A percentile compares a stretch with the other conserved stretches of the same genome.
Evolutionary conservation across 2,329 filamentous ascomycete genomes (phyloP).

Genomic region (Reticulascus tulasneorum): DNA sequence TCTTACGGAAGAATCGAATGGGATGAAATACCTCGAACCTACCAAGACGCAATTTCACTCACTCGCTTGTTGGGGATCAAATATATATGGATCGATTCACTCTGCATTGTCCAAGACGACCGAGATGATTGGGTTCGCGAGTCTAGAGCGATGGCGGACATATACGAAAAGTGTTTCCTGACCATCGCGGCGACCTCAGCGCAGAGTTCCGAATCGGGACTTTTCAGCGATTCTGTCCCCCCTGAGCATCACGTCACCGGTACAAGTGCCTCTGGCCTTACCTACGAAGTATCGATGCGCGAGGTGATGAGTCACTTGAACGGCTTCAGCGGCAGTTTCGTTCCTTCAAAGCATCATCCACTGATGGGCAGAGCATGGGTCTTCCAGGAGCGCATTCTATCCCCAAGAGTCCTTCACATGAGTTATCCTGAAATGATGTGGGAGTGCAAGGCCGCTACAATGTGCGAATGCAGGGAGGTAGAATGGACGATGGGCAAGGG

Average conservation of each 20-base stretch:
- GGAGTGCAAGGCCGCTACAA: background rate
- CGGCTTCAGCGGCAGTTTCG: too few species aligned
- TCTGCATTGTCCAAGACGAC: slow-evolving; percentile 17
- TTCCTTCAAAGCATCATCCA: too few species aligned
- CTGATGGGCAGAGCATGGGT: slow-evolving; percentile 2
- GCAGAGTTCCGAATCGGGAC: too few species aligned
- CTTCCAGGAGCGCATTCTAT: slow-evolving; percentile 1
- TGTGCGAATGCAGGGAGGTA: background rate
- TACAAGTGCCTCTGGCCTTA: too few species aligned
- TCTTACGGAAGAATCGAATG: background rate
- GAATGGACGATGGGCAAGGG: too few species aligned
- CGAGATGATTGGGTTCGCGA: slow-evolving; percentile 12
- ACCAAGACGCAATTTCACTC: slow-evolving; percentile 8
- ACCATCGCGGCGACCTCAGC: slow-evolving; percentile 9
- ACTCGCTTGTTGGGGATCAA: slow-evolving; percentile 8
- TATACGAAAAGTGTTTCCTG: slow-evolving; percentile 4
- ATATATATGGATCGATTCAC: slow-evolving; percentile 16
- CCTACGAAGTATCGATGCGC: too few species aligned
- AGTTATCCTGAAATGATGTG: background rate
- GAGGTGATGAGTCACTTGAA: too few species aligned
- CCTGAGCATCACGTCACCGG: too few species aligned
- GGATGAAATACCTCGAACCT: slow-evolving; percentile 5
- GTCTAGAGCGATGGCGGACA: slow-evolving; percentile 5
- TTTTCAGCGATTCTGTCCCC: too few species aligned
- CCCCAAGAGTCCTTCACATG: background rate